Base-by-base conservation (phyloP, 2,329 filamentous ascomycete genomes). In the Penicillium sp. region DNA sequence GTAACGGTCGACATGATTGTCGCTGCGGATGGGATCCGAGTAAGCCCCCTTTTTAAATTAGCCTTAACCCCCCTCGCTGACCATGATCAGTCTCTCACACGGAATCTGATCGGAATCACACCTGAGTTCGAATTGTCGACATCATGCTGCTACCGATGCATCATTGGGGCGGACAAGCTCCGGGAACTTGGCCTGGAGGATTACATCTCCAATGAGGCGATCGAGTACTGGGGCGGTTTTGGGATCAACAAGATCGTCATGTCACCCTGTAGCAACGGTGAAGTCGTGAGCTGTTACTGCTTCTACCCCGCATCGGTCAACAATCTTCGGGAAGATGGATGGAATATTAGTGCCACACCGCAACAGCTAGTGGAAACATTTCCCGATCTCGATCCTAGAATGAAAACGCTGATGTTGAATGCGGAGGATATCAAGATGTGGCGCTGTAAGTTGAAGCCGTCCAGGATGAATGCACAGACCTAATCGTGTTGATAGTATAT, bases 231-330 rank as follows among this genome's bases (percentile, higher is more conserved):
- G 61, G 73, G 71, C 12, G 72, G 71, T 1, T 66, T 69, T 42
- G 71, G 68, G 16, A 70, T 73, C 36, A 62, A 73, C 56, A 75
- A 74, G 57, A 74, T 76, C 24, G 71, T 75, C 24, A 66, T 71
- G 50, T 74, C 72, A 0, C 67, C 71, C 3, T 75, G 72, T 45
- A 65, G 65, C 41, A 66, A 70, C 28, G 70, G 70, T 10, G 65
- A 73, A 16, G 58, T 75, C 1, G 62, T 72, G 15, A 69, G 63
- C 12, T 76, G 68, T 51, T 75, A 74, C 55, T 74, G 72, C 60
- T 75, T 76, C 65, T 70, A 61, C 24, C 64, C 63, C 15, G 56
- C 58, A 0, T 57, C 55, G 2, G 29, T 56, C 15, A 63, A 63
- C 21, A 55, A 63, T 16, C 55, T 61, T 7, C 56, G 60, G 0